Conservation (phyloP, 805 yeast species). For the Ogataea trehaloabstinens region DNA sequence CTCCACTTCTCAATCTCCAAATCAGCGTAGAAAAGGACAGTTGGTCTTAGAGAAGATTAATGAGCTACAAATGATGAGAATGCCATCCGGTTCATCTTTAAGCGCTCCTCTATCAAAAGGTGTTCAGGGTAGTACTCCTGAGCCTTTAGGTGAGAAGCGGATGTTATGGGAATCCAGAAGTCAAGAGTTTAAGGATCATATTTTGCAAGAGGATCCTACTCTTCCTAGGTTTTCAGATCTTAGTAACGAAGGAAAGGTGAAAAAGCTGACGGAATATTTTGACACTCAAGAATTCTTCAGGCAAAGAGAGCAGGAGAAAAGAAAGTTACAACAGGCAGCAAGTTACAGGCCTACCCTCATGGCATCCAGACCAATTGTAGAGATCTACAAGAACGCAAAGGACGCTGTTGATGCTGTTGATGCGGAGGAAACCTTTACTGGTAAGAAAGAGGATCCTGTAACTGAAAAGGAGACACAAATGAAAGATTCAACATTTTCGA, state of each 20-base stretch:
- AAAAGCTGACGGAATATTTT: constrained; percentile 63
- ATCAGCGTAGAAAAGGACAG: constrained; percentile 18
- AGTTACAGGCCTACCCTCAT: constrained; percentile 72
- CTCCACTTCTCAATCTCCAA: constrained; percentile 9
- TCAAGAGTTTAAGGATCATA: constrained; percentile 22
- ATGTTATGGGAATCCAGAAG: constrained; percentile 23
- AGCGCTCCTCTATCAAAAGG: background rate
- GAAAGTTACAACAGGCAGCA: constrained; percentile 53
- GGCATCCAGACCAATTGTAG: constrained; percentile 83
- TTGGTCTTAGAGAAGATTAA: constrained; percentile 24
- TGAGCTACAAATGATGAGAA: constrained; percentile 18
- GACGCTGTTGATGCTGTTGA: constrained; percentile 70
- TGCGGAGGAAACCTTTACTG: constrained; percentile 8
- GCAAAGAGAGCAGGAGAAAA: constrained; percentile 78
- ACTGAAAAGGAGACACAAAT: background rate
- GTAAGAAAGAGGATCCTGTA: background rate
- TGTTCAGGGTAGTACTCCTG: background rate
- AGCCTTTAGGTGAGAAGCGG: constrained; percentile 11
- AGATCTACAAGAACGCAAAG: constrained; percentile 80
- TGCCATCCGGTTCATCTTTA: background rate
- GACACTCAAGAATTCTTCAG: constrained; percentile 83
- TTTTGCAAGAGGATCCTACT: constrained; percentile 14
- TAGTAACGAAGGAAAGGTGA: constrained; percentile 45
- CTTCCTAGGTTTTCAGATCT: constrained; percentile 14
- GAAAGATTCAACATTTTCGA: background rate